Base-by-base conservation (phyloP, 2,329 filamentous ascomycete genomes). In the Botrytis squamosa region DNA sequence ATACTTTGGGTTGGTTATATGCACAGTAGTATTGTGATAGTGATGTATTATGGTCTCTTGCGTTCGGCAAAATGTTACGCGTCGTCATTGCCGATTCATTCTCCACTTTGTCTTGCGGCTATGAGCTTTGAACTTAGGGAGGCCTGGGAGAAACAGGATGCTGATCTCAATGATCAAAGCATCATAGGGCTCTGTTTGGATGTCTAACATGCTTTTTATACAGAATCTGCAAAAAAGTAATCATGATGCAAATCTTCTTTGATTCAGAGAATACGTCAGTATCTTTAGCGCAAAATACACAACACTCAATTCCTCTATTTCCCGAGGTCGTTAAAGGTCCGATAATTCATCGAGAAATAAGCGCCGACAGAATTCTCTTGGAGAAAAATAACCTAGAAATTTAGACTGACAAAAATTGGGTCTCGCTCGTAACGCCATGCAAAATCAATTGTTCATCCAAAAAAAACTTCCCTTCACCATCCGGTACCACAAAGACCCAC, bases 1-100 rank as follows among this genome's bases (percentile, higher is more conserved):
- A 44, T 42, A 57, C n/a, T 44, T 68, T 57, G 25, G 66, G n/a
- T 22, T 7, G 66, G n/a, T 22, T 7, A 33, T 33, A 7, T 46
- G 62, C 62, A 40, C n/a, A 55, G 44, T 52, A 67, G 33, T n/a
- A 52, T 29, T 55, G 49, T 68, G 65, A 57, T 68, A 68, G 65
- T 68, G 65, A 68, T 57, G 16, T 68, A 42, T 55, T 16, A 18
- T 57, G 18, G 40, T 40, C 36, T n/a, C 55, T 57, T 57, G 25
- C 49, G 18, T 40, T 42, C 38, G 25, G 49, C 36, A 68, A 57
- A 52, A 57, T 33, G 29, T 57, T 25, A 40, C 40, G 65, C 49
- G 12, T 42, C 33, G 40, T 25, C 33, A 66, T 12, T 66, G 65
- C 25, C 65, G 65, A 22, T 57, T 29, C 29, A 8, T 55, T 18